Evolutionary conservation across 1,284 basidiomycete genomes (phyloP).

Genomic region (Cutaneotrichosporon spelunceum): DNA sequence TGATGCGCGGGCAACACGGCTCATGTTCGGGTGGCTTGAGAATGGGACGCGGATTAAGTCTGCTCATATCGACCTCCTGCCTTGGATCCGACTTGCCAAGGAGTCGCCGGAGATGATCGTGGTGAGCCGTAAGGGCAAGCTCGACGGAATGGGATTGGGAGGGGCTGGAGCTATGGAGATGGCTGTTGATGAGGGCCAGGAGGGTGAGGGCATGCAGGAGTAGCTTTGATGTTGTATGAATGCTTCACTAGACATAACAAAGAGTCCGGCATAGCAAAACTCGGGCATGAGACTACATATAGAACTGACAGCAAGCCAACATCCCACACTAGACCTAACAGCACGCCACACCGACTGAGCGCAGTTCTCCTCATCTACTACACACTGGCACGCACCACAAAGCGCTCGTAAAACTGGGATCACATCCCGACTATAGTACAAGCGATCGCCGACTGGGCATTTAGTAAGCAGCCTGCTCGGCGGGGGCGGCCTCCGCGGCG

Average conservation of each 20-base stretch:
- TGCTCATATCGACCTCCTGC: slow-evolving; percentile 64
- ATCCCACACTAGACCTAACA: too few relatives aligned
- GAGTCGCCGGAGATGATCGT: slow-evolving; percentile 31
- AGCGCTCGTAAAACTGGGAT: slow-evolving; percentile 7
- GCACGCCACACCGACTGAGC: neutral
- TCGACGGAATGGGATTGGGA: slow-evolving; percentile 39
- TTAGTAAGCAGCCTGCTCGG: slow-evolving; percentile 18
- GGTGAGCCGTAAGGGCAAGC: slow-evolving; percentile 29
- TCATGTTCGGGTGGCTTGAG: slow-evolving; percentile 75
- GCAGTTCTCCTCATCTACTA: neutral
- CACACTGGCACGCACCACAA: neutral
- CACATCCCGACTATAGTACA: slow-evolving; percentile 10
- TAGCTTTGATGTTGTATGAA: slow-evolving; percentile 6
- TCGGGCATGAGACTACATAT: neutral
- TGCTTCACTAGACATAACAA: neutral
- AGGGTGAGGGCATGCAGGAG: slow-evolving; percentile 4
- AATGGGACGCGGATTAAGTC: slow-evolving; percentile 56
- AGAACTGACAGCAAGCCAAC: neutral
- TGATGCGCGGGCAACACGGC: slow-evolving; percentile 63
- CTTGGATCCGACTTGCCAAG: slow-evolving; percentile 38
- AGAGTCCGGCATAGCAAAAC: neutral
- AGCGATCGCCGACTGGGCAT: neutral
- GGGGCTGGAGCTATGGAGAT: neutral
- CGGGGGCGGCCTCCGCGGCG: slow-evolving; percentile 16
- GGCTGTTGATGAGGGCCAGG: neutral